Evolutionary conservation across 805 yeast genomes (phyloP).

Genomic region (Saccharomycopsis microspora): DNA sequence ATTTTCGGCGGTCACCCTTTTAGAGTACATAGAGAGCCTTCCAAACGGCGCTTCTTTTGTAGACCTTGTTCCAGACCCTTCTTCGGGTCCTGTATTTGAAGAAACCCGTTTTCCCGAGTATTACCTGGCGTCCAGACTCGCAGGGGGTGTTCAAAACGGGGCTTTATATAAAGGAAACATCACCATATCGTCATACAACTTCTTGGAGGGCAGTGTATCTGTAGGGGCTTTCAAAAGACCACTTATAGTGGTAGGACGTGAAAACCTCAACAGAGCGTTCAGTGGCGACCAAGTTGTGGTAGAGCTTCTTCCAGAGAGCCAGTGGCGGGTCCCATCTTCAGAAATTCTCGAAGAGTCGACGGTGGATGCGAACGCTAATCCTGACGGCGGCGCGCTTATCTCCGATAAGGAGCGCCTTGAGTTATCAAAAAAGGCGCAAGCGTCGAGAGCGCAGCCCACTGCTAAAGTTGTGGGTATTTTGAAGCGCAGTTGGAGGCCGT

Average conservation of each 20-base stretch:
- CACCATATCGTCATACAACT: slow-evolving; percentile 74
- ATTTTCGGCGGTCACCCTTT: slow-evolving; percentile 37
- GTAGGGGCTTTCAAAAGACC: slow-evolving; percentile 71
- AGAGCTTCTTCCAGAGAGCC: slow-evolving; percentile 71
- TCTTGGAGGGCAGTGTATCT: slow-evolving; percentile 74
- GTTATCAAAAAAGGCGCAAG: slow-evolving; percentile 67
- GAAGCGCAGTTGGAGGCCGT: slow-evolving; percentile 90
- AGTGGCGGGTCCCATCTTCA: slow-evolving; percentile 82
- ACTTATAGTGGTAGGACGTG: slow-evolving; percentile 68
- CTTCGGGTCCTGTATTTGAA: slow-evolving; percentile 15
- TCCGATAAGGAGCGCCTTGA: slow-evolving; percentile 62
- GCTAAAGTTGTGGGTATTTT: slow-evolving; percentile 82
- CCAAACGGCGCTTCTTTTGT: slow-evolving; percentile 65
- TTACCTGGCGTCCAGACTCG: slow-evolving; percentile 65
- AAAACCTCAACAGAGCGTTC: slow-evolving; percentile 80
- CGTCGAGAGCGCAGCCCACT: slow-evolving; percentile 64
- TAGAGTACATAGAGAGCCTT: slow-evolving; percentile 55
- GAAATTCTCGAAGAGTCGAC: slow-evolving; percentile 68
- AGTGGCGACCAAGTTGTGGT: slow-evolving; percentile 88
- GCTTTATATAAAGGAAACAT: slow-evolving; percentile 79
- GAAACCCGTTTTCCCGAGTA: slow-evolving; percentile 67
- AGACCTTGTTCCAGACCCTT: slow-evolving; percentile 59
- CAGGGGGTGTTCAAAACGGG: slow-evolving; percentile 87
- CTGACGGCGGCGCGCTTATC: slow-evolving; percentile 38
- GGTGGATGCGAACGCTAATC: slow-evolving; percentile 46